Evolutionary conservation across 768 basidiomycete species (phyloP).

Genomic region (Boletus rufocinnamomeus): DNA sequence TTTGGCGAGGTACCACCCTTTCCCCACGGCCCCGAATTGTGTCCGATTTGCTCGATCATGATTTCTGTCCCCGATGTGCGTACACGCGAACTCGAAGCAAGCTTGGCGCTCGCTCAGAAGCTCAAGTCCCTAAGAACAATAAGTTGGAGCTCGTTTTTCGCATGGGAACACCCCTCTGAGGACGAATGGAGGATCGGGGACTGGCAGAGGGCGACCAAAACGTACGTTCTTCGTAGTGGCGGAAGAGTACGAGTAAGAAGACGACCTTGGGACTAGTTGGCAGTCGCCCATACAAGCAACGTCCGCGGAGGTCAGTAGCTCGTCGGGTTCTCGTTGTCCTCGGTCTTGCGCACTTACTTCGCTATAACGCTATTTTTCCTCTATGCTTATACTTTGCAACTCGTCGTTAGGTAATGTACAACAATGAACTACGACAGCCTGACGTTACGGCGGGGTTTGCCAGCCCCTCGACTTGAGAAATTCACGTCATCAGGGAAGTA

Average conservation of each 20-base stretch:
- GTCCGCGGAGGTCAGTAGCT: neutral
- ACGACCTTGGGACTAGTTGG: constrained; percentile 38
- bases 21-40: constrained; percentile 36
- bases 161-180: constrained; percentile 17
- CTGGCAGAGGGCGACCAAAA: constrained; percentile 37
- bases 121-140: constrained; percentile 47
- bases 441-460: neutral
- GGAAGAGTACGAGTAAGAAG: constrained; percentile 47
- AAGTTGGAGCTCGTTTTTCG: constrained; percentile 56
- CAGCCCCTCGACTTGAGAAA: neutral
- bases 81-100: constrained; percentile 49
- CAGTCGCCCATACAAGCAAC: neutral
- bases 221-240: constrained; percentile 42
- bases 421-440: neutral
- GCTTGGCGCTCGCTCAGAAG: constrained; percentile 44
- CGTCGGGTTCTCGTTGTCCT: neutral
- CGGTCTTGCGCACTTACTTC: neutral
- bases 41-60: constrained; percentile 38
- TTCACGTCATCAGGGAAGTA: neutral
- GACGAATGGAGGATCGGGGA: constrained; percentile 22
- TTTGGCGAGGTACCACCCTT: constrained; percentile 26
- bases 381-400: neutral
- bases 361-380: neutral
- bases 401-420: neutral
- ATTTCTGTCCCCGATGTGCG: constrained; percentile 36